These are phyloP conservation scores for Erodium maritimum DNA, from an alignment of 345 rosid species.

Conservation along the genomic window DNA sequence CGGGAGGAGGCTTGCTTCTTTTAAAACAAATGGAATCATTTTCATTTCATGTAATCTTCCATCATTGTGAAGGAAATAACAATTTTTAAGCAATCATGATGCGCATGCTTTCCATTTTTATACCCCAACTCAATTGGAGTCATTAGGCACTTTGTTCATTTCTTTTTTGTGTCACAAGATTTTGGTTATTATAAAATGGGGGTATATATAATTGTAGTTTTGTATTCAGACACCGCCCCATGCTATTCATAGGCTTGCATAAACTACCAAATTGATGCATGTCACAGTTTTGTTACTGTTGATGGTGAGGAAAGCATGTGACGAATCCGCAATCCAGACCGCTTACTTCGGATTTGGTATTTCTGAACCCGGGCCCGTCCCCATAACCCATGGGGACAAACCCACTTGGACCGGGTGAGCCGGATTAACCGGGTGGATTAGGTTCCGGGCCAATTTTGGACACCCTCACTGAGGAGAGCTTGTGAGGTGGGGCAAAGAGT, in stretches of 20 bases:
- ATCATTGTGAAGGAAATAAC: not conserved
- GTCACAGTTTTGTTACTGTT: not conserved
- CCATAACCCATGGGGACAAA: too few relatives aligned
- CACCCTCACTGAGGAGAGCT: too few relatives aligned
- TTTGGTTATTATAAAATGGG: not conserved
- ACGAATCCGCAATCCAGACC: too few relatives aligned
- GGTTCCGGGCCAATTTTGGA: too few relatives aligned
- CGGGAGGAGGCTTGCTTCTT: not conserved
- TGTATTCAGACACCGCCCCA: not conserved
- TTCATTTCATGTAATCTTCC: slow-evolving; percentile 8
- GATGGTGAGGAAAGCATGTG: not conserved
- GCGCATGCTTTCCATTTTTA: not conserved
- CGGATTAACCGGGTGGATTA: too few relatives aligned
- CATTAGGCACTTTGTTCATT: not conserved
- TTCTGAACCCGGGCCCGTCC: too few relatives aligned
- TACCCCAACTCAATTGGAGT: not conserved
- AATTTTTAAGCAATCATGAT: not conserved
- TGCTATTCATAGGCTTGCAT: too few relatives aligned
- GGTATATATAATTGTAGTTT: not conserved
- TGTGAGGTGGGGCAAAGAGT: not conserved
- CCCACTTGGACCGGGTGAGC: too few relatives aligned
- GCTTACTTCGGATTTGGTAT: too few relatives aligned
- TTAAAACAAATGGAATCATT: not conserved
- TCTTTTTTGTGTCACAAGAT: not conserved
- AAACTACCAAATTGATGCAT: not conserved